Percentiles rank a stretch among this genome's conserved stretches.
Evolutionary conservation across 169 alveolate genomes (phyloP).

Genomic region (Neospora caninum): DNA sequence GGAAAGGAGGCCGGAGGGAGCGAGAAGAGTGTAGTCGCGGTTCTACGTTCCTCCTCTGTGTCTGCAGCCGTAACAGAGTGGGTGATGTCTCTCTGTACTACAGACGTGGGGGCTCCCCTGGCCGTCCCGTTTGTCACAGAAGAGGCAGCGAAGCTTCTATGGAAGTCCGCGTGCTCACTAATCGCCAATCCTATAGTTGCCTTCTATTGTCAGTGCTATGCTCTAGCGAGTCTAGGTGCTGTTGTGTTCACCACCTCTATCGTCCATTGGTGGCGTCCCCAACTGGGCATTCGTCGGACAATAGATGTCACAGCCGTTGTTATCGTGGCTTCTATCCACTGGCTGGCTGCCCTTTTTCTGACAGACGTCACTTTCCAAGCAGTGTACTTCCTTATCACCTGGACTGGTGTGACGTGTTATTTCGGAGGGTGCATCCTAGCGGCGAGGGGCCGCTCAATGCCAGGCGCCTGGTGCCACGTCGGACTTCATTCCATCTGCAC

Average conservation of each 20-base stretch:
- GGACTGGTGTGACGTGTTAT: neutral
- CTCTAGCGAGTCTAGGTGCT: neutral
- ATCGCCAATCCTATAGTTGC: neutral
- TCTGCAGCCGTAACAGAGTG: neutral
- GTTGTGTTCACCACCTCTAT: neutral
- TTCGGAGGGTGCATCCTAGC: neutral
- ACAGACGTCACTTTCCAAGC: neutral
- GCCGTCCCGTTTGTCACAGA: neutral
- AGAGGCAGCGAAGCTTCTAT: slow-evolving; percentile 16
- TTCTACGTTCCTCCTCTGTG: neutral
- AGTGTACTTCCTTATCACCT: neutral
- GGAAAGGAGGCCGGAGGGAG: neutral
- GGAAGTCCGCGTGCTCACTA: slow-evolving; percentile 26
- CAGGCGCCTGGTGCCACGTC: slow-evolving; percentile 28
- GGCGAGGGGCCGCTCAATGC: neutral
- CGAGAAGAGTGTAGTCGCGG: neutral
- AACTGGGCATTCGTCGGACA: slow-evolving; percentile 18
- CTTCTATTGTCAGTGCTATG: slow-evolving; percentile 27
- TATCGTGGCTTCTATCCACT: neutral
- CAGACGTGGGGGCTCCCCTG: neutral
- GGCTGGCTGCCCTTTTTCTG: neutral
- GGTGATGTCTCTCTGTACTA: neutral
- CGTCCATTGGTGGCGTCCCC: slow-evolving; percentile 34
- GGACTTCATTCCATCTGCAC: slow-evolving; percentile 5
- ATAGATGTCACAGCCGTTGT: neutral